Conservation (phyloP, 768 basidiomycete genomes). For the Cantharellus cinnabarinus region DNA sequence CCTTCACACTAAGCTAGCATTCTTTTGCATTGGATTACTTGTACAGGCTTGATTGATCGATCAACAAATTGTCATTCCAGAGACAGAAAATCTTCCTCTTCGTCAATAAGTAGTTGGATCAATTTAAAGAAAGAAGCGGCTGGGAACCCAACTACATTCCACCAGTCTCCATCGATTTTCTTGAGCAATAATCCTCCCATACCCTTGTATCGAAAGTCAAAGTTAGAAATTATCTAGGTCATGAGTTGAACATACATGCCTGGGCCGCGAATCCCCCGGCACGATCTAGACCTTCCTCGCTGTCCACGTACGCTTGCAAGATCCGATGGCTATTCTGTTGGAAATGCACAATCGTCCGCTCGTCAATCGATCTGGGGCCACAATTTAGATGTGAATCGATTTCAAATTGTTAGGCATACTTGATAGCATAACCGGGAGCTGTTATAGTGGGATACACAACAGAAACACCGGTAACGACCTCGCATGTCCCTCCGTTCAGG, state of each 20-base stretch:
- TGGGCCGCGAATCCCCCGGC: slow-evolving; percentile 94
- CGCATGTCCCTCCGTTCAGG: slow-evolving; percentile 68
- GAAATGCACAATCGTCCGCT: slow-evolving; percentile 63
- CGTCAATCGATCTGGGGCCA: slow-evolving; percentile 47
- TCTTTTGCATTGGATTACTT: neutral
- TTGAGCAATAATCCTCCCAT: slow-evolving; percentile 62
- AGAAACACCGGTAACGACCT: slow-evolving; percentile 81
- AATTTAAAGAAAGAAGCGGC: slow-evolving; percentile 66
- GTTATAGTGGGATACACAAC: slow-evolving; percentile 50
- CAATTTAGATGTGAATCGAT: slow-evolving; percentile 1
- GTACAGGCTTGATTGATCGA: neutral
- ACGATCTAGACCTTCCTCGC: slow-evolving; percentile 66
- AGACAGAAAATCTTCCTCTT: slow-evolving; percentile 51
- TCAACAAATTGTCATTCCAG: slow-evolving; percentile 4
- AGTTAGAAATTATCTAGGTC: neutral
- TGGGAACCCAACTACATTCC: slow-evolving; percentile 87
- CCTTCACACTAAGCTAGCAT: neutral
- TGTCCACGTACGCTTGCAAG: slow-evolving; percentile 63
- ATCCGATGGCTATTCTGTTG: slow-evolving; percentile 36
- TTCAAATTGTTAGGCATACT: slow-evolving; percentile 21
- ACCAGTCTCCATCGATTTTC: slow-evolving; percentile 74
- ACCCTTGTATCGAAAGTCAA: slow-evolving; percentile 26
- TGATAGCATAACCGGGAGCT: slow-evolving; percentile 55
- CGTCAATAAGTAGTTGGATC: slow-evolving; percentile 46
- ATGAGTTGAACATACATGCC: slow-evolving; percentile 21